Conservation (phyloP, 208 protist genomes). For the Eutreptiella sp. region DNA sequence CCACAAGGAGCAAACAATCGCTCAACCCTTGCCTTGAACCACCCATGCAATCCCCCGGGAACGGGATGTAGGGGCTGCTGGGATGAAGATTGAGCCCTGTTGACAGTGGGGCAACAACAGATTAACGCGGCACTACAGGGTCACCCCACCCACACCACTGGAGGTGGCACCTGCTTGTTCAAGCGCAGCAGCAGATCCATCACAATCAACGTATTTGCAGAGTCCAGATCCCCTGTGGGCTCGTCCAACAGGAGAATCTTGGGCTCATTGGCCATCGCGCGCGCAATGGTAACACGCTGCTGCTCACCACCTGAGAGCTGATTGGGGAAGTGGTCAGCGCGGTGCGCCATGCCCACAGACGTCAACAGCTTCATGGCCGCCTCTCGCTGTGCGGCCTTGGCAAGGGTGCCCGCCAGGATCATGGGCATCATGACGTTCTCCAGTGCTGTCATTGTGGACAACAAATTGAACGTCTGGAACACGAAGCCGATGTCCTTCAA, state of each 20-base stretch:
- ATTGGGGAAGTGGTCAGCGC: constrained; percentile 76
- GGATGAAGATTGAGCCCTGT: no score
- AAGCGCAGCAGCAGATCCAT: constrained; percentile 83
- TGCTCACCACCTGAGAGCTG: constrained; percentile 92
- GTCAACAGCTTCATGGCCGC: constrained; percentile 59
- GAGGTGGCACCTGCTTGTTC: constrained; percentile 71
- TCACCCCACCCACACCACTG: no score
- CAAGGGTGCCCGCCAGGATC: constrained; percentile 72
- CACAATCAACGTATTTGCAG: constrained; percentile 83
- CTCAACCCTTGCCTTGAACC: no score
- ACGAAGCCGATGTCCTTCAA: constrained; percentile 82
- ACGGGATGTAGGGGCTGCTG: no score
- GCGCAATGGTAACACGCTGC: constrained; percentile 89
- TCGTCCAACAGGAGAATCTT: constrained; percentile 89
- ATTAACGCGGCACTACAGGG: no score
- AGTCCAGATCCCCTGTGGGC: constrained; percentile 92
- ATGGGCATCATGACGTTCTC: constrained; percentile 92
- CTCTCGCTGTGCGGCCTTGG: constrained; percentile 51
- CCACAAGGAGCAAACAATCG: no score
- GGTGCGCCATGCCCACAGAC: constrained; percentile 74
- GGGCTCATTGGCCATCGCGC: constrained; percentile 85
- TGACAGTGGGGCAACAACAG: no score
- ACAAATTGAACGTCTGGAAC: constrained; percentile 94
- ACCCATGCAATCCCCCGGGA: no score
- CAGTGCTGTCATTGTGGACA: constrained; percentile 81